These are phyloP conservation scores for Phaeoacremonium minimum DNA, from an alignment of 2,329 filamentous ascomycete genomes.

Conservation along the genomic window DNA sequence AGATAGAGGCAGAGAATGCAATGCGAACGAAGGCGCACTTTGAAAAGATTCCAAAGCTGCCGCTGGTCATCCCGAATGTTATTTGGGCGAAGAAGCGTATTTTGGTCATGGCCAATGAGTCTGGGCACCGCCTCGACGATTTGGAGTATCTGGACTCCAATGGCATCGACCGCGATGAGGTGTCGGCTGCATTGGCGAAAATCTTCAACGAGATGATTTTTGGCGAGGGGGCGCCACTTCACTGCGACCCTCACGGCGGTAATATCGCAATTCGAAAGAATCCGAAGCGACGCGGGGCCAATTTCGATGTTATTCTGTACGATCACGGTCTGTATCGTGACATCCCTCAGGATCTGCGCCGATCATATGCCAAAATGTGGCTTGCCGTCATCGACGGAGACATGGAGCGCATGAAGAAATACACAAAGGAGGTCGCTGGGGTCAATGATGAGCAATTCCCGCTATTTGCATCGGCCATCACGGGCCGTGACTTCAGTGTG, in stretches of 20 bases:
- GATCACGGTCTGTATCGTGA: conserved; percentile 96
- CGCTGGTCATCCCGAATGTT: conserved; percentile 83
- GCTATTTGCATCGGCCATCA: conserved; percentile 93
- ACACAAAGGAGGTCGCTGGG: conserved; percentile 83
- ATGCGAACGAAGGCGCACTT: conserved; percentile 78
- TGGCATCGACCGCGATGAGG: conserved; percentile 89
- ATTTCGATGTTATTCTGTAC: conserved; percentile 95
- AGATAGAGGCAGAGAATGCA: conserved; percentile 81
- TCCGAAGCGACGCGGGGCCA: conserved; percentile 51
- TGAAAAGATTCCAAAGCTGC: conserved; percentile 64
- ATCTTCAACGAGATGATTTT: conserved; percentile 99
- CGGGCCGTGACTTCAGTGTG: conserved; percentile 82
- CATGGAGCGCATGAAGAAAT: conserved; percentile 78
- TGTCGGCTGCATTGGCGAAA: conserved; percentile 81
- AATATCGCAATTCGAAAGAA: conserved; percentile 92
- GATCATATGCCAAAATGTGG: conserved; percentile 96
- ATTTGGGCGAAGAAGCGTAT: conserved; percentile 87
- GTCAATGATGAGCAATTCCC: conserved; percentile 88
- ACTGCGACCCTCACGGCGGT: conserved; percentile 95
- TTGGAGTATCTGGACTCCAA: conserved; percentile 80
- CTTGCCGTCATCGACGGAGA: conserved; percentile 91
- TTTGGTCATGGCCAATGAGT: conserved; percentile 90
- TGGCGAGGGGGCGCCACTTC: conserved; percentile 77
- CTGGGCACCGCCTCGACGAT: conserved; percentile 84
- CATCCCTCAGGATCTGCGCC: conserved; percentile 72